These are phyloP conservation scores for Cutaneotrichosporon spelunceum DNA, from an alignment of 1,284 basidiomycete species.

Conservation along the genomic window DNA sequence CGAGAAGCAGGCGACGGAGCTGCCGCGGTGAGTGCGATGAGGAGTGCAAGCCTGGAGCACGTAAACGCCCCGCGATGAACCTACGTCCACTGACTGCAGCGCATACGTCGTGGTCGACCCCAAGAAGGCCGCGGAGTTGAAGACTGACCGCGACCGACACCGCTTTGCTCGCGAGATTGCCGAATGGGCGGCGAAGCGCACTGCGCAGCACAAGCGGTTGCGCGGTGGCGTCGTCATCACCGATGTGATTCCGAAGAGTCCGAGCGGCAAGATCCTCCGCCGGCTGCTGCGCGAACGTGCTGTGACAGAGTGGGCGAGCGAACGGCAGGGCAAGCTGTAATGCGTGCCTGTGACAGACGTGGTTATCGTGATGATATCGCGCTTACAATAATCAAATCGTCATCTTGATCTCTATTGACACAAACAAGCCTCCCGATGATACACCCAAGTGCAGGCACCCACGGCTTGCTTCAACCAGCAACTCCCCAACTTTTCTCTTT, in stretches of 20 bases:
- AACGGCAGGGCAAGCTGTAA: constrained; percentile 1
- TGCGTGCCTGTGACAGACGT: neutral
- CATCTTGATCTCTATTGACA: neutral
- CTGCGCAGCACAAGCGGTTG: constrained; percentile 54
- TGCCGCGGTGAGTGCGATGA: constrained; percentile 34
- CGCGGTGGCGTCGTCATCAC: constrained; percentile 54
- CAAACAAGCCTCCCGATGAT: neutral
- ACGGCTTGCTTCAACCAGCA: neutral
- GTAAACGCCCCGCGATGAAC: neutral
- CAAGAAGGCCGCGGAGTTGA: neutral
- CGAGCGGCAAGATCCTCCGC: constrained; percentile 44
- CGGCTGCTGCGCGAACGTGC: constrained; percentile 38
- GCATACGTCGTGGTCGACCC: constrained; percentile 30
- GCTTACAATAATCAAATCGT: neutral
- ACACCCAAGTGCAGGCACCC: neutral
- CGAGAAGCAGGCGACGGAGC: constrained; percentile 59
- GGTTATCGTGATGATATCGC: neutral
- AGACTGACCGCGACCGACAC: neutral
- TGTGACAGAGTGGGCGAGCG: constrained; percentile 11
- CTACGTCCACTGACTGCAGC: constrained; percentile 1
- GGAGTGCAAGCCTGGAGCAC: neutral
- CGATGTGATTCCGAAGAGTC: constrained; percentile 53
- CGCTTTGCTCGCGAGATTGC: constrained; percentile 57
- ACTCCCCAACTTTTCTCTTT: neutral
- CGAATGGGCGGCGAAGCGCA: constrained; percentile 62